A percentile compares a stretch with the other conserved stretches of the same genome.
Conservation (phyloP, 192 early-diverging fungal genomes). For the Entomortierella chlamydospora region DNA sequence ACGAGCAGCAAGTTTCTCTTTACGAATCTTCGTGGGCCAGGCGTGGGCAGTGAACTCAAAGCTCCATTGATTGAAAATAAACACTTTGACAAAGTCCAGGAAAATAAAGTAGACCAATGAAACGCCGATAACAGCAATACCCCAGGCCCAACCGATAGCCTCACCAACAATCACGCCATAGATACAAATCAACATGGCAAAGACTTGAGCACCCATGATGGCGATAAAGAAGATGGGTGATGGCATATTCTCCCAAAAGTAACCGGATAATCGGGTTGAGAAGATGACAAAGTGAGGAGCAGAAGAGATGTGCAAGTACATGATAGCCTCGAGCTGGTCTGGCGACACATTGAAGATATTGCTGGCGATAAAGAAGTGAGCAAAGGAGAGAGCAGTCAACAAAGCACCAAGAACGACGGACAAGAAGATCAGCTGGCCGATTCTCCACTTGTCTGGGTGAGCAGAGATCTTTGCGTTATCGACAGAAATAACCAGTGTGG, state of each 20-base stretch:
- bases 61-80: constrained; percentile 85
- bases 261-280: constrained; percentile 87
- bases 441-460: constrained; percentile 95
- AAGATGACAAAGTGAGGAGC: constrained; percentile 96
- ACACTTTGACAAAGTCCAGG: constrained; percentile 92
- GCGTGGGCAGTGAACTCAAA: constrained; percentile 91
- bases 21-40: constrained; percentile 78
- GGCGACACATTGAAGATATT: constrained; percentile 70
- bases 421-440: constrained; percentile 90
- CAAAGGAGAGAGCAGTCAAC: constrained; percentile 84
- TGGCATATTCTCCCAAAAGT: constrained; percentile 91
- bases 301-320: constrained; percentile 95
- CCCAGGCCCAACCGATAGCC: constrained; percentile 82
- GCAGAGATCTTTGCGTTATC: constrained; percentile 96
- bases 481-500: constrained; percentile 92
- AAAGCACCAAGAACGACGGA: constrained; percentile 82
- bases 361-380: constrained; percentile 84
- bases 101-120: constrained; percentile 86
- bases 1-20: constrained; percentile 69
- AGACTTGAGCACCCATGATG: constrained; percentile 90
- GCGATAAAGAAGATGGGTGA: constrained; percentile 84
- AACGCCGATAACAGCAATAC: constrained; percentile 74
- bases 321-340: constrained; percentile 83
- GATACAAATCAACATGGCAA: constrained; percentile 89
- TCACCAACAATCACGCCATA: constrained; percentile 72